Evolutionary conservation across 2,329 filamentous ascomycete genomes (phyloP).

Genomic region (Talaromyces rugulosus): DNA sequence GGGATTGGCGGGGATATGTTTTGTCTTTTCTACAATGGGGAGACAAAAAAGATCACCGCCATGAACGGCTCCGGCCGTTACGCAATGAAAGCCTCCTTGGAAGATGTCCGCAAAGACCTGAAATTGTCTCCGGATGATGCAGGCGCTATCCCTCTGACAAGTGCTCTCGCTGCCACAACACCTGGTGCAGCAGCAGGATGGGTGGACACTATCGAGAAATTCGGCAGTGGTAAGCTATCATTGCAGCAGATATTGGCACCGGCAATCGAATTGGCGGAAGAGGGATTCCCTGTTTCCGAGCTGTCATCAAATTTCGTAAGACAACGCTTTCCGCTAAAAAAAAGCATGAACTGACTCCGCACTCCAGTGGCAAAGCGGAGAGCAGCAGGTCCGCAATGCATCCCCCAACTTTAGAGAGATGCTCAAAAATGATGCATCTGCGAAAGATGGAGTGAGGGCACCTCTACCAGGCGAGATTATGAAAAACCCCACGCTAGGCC

Average conservation of each 20-base stretch:
- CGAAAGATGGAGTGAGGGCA: conserved; percentile 65
- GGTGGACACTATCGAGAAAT: conserved; percentile 81
- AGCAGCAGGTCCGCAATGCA: conserved; percentile 61
- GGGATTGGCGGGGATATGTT: conserved; percentile 98
- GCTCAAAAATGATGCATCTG: conserved; percentile 70
- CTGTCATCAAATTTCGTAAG: conserved; percentile 65
- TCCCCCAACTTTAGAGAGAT: conserved; percentile 86
- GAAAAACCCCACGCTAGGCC: conserved; percentile 75
- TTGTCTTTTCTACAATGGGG: conserved; percentile 84
- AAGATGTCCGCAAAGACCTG: conserved; percentile 66
- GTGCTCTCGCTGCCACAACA: conserved; percentile 77
- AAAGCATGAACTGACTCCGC: neutral
- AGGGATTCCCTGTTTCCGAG: conserved; percentile 86
- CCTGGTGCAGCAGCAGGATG: conserved; percentile 91
- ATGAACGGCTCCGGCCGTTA: conserved; percentile 92
- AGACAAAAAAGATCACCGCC: conserved; percentile 74
- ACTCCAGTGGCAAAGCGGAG: conserved; percentile 67
- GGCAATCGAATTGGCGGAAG: conserved; percentile 79
- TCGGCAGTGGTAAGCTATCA: conserved; percentile 80
- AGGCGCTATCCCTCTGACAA: conserved; percentile 66
- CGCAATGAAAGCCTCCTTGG: conserved; percentile 63
- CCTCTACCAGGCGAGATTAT: conserved; percentile 82
- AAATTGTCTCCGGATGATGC: conserved; percentile 55
- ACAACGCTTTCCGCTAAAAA: conserved; percentile 15
- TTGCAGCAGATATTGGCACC: conserved; percentile 75